Conservation (phyloP, 208 protist genomes). For the Leishmania mexicana region DNA sequence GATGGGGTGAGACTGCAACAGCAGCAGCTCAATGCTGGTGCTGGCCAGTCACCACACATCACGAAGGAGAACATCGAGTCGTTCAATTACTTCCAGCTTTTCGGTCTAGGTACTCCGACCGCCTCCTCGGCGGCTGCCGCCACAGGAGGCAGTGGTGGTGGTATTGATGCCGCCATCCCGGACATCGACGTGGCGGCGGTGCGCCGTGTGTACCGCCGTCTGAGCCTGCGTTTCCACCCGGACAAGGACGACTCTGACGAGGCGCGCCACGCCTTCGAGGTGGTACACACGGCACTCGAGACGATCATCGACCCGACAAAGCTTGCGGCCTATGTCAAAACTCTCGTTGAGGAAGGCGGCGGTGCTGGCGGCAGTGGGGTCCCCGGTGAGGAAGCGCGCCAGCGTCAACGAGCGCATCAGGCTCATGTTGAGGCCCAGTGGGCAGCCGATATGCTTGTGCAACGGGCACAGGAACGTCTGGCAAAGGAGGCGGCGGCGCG, state of each 20-base stretch:
- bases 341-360: conserved; percentile 1
- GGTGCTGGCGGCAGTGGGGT: neutral
- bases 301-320: conserved; percentile 56
- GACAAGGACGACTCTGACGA: conserved; percentile 78
- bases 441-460: conserved; percentile 55
- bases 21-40: neutral
- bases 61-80: conserved; percentile 61
- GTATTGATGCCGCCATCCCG: neutral
- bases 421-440: conserved; percentile 55
- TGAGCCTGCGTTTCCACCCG: conserved; percentile 80
- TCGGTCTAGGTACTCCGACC: conserved; percentile 28
- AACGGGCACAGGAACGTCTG: conserved; percentile 42
- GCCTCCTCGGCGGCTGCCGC: neutral
- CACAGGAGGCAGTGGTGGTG: neutral
- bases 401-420: conserved; percentile 45
- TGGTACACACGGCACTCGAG: conserved; percentile 61
- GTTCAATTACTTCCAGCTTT: conserved; percentile 72
- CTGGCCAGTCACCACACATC: conserved; percentile 21
- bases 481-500: conserved; percentile 35
- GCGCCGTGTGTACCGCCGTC: conserved; percentile 62
- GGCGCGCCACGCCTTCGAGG: conserved; percentile 70
- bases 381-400: conserved; percentile 10
- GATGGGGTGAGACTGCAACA: neutral
- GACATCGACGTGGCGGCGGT: conserved; percentile 29
- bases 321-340: conserved; percentile 45